Base-by-base conservation (phyloP, 2,329 filamentous ascomycete species). In the Sporothrix phasma region DNA sequence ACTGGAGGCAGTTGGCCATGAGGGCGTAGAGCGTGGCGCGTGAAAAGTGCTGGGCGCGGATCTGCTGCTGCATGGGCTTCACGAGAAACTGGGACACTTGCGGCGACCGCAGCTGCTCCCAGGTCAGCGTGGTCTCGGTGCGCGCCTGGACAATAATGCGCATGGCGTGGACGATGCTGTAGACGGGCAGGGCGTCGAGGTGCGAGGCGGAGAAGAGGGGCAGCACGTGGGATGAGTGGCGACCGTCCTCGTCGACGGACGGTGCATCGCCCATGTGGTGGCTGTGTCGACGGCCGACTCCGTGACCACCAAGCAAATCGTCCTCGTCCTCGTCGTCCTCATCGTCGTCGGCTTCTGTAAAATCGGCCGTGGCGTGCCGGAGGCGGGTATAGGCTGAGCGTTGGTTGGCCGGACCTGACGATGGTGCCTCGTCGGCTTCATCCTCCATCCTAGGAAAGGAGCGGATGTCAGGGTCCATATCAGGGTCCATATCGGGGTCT, bases 1-100 rank as follows among this genome's bases (percentile, higher is more conserved):
- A 97, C 73, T 97, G 93, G 63, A 97, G 80, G 72, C 90, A 95
- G 72, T 97, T 97, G 58, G 92, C 91, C 82, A 97, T 88, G 69
- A 97, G 78, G 2, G 92, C 91, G 76, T 96, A 97, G 43, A 97
- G 75, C 0, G 92, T 94, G 10, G 90, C 92, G 56, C 89, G 84
- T 34, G 88, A 92, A 74, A 96, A 93, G 75, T 96, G 90, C 61
- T 89, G 85, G 17, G 84, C 81, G 66, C 88, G 86, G 67, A 97
- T 92, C 74, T 93, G 88, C 73, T 94, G 89, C 75, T 94, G 91
- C 79, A 97, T 94, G 2, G 93, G 93, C 78, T 97, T 97, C 72
- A 97, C 84, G 41, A 97, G 82, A 73, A 97, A 97, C 73, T 96
- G 92, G 17, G 92, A 96, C 64, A 97, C 88, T 73, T 97, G 93